phyloP scores from a whole-genome alignment of 1,284 basidiomycete species.

The Rhodotorula glutinis region DNA sequence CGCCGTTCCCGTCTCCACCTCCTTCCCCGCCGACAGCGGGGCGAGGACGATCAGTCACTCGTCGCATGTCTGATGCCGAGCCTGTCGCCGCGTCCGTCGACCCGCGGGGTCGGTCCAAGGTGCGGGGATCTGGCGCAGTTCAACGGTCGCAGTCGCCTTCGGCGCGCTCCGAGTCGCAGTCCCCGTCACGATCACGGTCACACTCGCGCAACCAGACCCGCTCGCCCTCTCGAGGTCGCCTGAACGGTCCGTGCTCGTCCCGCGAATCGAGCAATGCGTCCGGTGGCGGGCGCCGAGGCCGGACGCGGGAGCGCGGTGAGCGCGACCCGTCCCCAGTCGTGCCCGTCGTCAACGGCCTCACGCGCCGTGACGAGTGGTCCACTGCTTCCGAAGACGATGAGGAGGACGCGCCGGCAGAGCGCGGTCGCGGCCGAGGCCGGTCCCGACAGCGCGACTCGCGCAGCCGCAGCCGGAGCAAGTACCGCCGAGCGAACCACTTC shows the following conservation, averaged over 20 bases:
- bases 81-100: background rate
- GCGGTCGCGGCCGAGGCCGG: slow-evolving; percentile 15
- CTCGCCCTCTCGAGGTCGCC: background rate
- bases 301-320: slow-evolving; percentile 11
- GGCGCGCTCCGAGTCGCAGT: slow-evolving; percentile 3
- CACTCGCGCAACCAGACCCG: background rate
- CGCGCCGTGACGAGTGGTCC: background rate
- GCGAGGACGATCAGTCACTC: slow-evolving; percentile 26
- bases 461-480: slow-evolving; percentile 14
- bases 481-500: slow-evolving; percentile 1
- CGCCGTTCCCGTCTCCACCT: slow-evolving; percentile 27
- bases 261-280: slow-evolving; percentile 1
- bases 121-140: slow-evolving; percentile 25
- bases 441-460: background rate
- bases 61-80: slow-evolving; percentile 1
- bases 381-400: background rate
- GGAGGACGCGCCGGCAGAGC: slow-evolving; percentile 14
- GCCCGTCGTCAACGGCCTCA: background rate
- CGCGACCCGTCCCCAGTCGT: background rate
- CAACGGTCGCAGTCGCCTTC: slow-evolving; percentile 19
- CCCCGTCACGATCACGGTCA: background rate
- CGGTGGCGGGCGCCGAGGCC: slow-evolving; percentile 3
- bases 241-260: slow-evolving; percentile 2
- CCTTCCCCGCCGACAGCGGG: slow-evolving; percentile 26
- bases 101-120: slow-evolving; percentile 22